Base-by-base conservation (phyloP, 2,329 filamentous ascomycete genomes). In the Trichoderma breve region DNA sequence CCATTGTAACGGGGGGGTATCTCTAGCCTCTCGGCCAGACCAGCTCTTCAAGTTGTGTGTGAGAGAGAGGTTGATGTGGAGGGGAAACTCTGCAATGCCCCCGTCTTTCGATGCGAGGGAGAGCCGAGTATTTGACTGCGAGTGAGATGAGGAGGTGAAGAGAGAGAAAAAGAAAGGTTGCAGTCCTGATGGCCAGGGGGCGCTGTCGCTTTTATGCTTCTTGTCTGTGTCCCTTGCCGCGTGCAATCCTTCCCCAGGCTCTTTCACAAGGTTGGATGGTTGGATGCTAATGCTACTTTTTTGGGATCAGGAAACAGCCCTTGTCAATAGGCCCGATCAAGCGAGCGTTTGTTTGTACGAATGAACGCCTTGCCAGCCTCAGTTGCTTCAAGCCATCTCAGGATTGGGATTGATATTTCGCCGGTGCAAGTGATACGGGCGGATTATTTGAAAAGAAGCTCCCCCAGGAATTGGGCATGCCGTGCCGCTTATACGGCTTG, bases 271-370 rank as follows among this genome's bases (percentile, higher is more conserved):
- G 15, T 43, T 43, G 39, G 15, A 18, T n/a, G 39, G 39, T 15
- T n/a, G 62, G 62, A 61, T 61, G 62, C 39, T 43, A n/a, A 43
- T 43, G 39, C n/a, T 65, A 32, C 62, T 32, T 34, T 24, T 36
- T 58, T 11, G 21, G 51, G 18, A 43, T 60, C 34, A 58, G 24
- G 26, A 60, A 62, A 32, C 9, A 57, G 53, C 66, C 66, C 57
- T 47, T 28, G 66, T 51, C 66, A 70, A 51, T 62, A 70, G 66
- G 66, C 55, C 66, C 66, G 66, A 70, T 62, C 34, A 51, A 61
- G 66, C 39, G 21, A 15, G 34, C 18, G 28, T 6, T 21, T 21
- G 9, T 21, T 18, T 28, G 55, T 36, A 30, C 66, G 39, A 69
- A 61, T 61, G 36, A 55, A 69, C 15, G 39, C 24, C 39, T 39